phyloP scores from a whole-genome alignment of 192 early-diverging fungal species.

The Mortierella claussenii region DNA sequence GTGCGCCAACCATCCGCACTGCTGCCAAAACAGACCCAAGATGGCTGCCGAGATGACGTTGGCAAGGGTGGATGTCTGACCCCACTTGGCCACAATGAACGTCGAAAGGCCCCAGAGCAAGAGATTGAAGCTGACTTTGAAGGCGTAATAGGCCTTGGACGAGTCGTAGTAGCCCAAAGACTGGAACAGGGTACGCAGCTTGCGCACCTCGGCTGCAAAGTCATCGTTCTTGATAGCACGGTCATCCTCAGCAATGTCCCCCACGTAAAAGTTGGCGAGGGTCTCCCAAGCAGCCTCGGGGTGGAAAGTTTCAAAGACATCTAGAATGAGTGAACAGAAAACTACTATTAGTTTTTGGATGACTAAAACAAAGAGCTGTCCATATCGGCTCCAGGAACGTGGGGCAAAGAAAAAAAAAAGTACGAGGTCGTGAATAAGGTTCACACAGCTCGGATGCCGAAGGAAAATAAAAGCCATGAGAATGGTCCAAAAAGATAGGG shows the following conservation, averaged over 20 bases:
- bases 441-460: too few species aligned
- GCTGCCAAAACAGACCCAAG: slow-evolving; percentile 83
- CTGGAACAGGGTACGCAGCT: slow-evolving; percentile 64
- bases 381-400: too few species aligned
- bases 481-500: too few species aligned
- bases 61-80: slow-evolving; percentile 60
- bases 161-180: slow-evolving; percentile 70
- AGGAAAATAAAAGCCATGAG: too few species aligned
- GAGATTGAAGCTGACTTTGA: slow-evolving; percentile 68
- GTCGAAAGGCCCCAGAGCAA: slow-evolving; percentile 60
- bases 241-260: slow-evolving; percentile 68
- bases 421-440: too few species aligned
- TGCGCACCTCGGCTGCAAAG: slow-evolving; percentile 72
- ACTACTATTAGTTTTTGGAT: too few species aligned
- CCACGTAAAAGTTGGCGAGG: slow-evolving; percentile 80
- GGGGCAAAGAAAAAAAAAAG: too few species aligned
- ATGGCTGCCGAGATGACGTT: slow-evolving; percentile 68
- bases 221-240: slow-evolving; percentile 58
- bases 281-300: slow-evolving; percentile 68
- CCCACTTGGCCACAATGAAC: slow-evolving; percentile 60
- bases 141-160: slow-evolving; percentile 74
- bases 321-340: too few species aligned
- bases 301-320: slow-evolving; percentile 86
- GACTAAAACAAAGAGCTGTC: background rate
- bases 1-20: slow-evolving; percentile 87